Evolutionary conservation across 1,284 basidiomycete genomes (phyloP).

Genomic region (Papiliotrema fonsecae): DNA sequence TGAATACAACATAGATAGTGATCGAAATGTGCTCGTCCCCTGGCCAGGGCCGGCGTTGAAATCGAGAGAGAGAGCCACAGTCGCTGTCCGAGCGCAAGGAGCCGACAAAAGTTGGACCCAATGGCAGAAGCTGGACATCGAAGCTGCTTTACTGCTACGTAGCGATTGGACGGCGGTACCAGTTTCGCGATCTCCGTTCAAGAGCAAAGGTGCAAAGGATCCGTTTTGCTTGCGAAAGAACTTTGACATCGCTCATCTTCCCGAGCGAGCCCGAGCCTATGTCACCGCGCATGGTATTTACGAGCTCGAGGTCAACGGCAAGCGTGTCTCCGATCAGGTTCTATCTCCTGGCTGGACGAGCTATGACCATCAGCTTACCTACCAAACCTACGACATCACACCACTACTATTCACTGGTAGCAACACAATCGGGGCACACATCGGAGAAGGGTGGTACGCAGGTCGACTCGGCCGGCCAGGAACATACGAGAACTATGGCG

Average conservation of each 20-base stretch:
- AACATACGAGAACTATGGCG: conserved; percentile 22
- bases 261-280: conserved; percentile 17
- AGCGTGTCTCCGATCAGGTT: conserved; percentile 25
- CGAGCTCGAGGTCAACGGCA: conserved; percentile 28
- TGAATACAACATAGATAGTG: conserved; percentile 10
- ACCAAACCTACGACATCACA: conserved; percentile 27
- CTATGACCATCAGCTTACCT: conserved; percentile 33
- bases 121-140: conserved; percentile 16
- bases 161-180: conserved; percentile 25
- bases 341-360: conserved; percentile 37
- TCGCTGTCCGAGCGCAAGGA: conserved; percentile 17
- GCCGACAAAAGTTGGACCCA: conserved; percentile 8
- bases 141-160: conserved; percentile 22
- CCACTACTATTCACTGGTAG: conserved; percentile 12
- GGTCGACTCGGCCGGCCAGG: conserved; percentile 20
- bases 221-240: conserved; percentile 12
- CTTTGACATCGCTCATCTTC: conserved; percentile 3
- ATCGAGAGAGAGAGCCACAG: conserved; percentile 20
- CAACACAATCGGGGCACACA: conserved; percentile 21
- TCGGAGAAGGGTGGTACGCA: conserved; percentile 38
- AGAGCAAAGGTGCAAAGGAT: conserved; percentile 14
- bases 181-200: conserved; percentile 2
- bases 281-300: conserved; percentile 36
- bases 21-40: conserved; percentile 16
- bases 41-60: conserved; percentile 22